A percentile compares a stretch with the other conserved stretches of the same genome.
Evolutionary conservation across 305 asterid genomes (phyloP).

Genomic region (Rubia balearica): DNA sequence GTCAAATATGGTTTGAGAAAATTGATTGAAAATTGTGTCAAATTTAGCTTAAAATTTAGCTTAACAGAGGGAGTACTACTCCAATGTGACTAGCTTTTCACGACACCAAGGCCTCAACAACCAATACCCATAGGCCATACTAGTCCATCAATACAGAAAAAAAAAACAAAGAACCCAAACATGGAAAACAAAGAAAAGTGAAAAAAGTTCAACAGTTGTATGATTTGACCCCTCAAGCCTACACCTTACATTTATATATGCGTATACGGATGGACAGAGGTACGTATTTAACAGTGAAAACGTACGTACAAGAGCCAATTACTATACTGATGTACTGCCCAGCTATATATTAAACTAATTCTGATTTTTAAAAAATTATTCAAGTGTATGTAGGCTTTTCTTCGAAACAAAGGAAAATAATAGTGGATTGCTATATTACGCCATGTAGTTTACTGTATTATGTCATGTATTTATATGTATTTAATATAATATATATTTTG

Average conservation of each 20-base stretch:
- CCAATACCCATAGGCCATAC: neutral
- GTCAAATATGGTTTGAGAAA: too few species aligned
- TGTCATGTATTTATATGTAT: too few species aligned
- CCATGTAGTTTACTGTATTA: too few species aligned
- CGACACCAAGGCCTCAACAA: conserved; percentile 4
- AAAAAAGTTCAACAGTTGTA: neutral
- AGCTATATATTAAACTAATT: neutral
- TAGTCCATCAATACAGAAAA: neutral
- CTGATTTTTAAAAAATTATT: too few species aligned
- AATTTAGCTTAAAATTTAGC: too few species aligned
- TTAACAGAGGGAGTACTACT: too few species aligned
- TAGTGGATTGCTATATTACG: too few species aligned
- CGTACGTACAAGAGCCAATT: neutral
- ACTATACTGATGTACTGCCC: neutral
- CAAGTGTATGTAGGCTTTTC: too few species aligned
- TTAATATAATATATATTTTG: too few species aligned
- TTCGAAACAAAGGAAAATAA: too few species aligned
- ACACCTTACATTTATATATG: conserved; percentile 23
- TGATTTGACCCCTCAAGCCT: conserved; percentile 58
- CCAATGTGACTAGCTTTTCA: neutral
- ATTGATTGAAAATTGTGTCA: too few species aligned
- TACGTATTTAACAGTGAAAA: conserved; percentile 52
- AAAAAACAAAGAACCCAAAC: neutral
- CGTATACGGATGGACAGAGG: conserved; percentile 43
- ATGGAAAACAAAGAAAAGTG: neutral